Evolutionary conservation across 345 rosid species (phyloP), one percentile per base, ranked within the genome.

Genomic region (Camelina hispida): DNA sequence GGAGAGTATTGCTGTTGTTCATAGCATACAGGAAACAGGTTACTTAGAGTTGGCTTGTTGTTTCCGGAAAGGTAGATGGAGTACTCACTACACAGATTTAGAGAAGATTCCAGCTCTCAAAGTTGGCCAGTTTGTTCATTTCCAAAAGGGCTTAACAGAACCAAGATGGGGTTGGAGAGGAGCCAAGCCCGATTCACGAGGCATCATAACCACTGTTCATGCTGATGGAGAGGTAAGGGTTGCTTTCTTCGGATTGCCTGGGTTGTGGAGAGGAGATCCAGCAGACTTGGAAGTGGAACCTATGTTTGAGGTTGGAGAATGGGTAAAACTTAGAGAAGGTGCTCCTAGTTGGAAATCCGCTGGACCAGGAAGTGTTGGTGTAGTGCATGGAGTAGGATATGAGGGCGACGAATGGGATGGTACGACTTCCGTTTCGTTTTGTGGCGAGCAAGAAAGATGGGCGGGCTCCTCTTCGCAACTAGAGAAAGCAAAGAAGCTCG

Each of bases 141-240:
- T 95, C 78, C 96, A 94, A 25, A 72, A 81, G 73, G 96, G 96
- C 57, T 74, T 95, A 57, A 73, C 63, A 53, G 97, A 92, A 72
- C 99, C 99, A 57, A 87, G 98, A 78, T 92, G 97, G 99, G 98
- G 99, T 10, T 95, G 99, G 99, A 85, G 97, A 81, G 97, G 94
- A 54, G 85, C 96, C 52, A 85, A 52, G 77, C 85, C 86, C 30
- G 86, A 87, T 72, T 92, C 93, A 40, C 84, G 83, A 62, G 98
- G 98, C 62, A 81, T 95, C 77, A 73, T 95, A 71, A 88, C 94
- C 11, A 81, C 90, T 50, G 96, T 95, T 71, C 91, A 92, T 81
- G 93, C 96, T 66, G 98, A 95, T 83, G 97, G 96, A 79, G 99
- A 95, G 84, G 80, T 89, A 8, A 84, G 96, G 74, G 84, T 92